Evolutionary conservation across 1,284 basidiomycete genomes (phyloP), one percentile per base, ranked within the genome.

Genomic region (Marasmius tenuissimus): DNA sequence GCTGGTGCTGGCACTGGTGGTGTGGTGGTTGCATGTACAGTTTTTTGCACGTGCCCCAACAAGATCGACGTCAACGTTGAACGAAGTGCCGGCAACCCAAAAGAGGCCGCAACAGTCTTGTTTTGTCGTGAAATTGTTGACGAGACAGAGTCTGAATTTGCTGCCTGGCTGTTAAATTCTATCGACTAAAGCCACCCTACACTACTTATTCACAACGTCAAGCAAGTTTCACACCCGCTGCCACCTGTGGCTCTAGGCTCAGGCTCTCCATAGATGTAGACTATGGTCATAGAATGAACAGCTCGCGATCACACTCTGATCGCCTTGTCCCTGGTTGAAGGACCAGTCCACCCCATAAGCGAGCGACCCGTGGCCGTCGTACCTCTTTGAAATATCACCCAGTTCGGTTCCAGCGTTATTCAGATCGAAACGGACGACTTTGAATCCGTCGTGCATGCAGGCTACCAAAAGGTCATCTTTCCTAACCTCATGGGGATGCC

Each of bases 281-380:
- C 81, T 76, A 71, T 96, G 92, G 73, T 99, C 97, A 73, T 99
- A 99, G 75, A 99, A 99, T 16, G 96, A 98, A 73, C 95, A 97
- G 70, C 91, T 97, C 27, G 88, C 94, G 37, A 98, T 82, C 37
- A 92, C 66, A 3, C 84, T 89, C 53, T 77, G 75, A 1, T 66
- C 72, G 33, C 66, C 71, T 6, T 57, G 70, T 1, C 65, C 61
- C 9, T 65, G 67, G 18, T 72, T 77, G 65, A 79, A 85, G n/a
- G 87, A 90, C 97, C 97, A 99, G 74, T 99, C 97, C 7, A 84
- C 93, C 0, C 97, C 97, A 72, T 99, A 99, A 6, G 94, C 97
- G 63, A 99, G 78, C 11, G 92, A 94, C 61, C 85, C 73, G 66
- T 98, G 97, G 63, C 78, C 80, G 64, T 94, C 88, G 68, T 94